These are phyloP conservation scores for Colletotrichum salicis DNA, from an alignment of 2,329 filamentous ascomycete species.

Conservation along the genomic window DNA sequence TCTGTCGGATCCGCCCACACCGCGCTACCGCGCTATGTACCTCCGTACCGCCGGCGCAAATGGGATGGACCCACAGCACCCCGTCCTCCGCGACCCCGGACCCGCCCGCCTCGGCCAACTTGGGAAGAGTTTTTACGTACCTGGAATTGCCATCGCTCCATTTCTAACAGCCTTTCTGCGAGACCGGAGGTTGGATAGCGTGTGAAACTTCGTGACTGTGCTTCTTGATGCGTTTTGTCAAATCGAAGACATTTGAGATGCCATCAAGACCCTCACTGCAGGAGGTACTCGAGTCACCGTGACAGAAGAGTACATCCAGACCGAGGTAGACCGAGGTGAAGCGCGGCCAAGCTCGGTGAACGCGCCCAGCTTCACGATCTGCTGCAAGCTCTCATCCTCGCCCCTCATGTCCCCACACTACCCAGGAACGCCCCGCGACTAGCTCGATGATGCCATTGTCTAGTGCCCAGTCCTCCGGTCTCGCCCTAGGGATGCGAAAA, in stretches of 20 bases:
- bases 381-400: neutral
- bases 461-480: slow-evolving; percentile 18
- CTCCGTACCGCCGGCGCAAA: neutral
- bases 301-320: neutral
- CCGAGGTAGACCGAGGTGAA: slow-evolving; percentile 2
- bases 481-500: slow-evolving; percentile 17
- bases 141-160: slow-evolving; percentile 17
- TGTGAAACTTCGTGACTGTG: neutral
- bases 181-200: slow-evolving; percentile 14
- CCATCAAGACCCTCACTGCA: too few relatives aligned
- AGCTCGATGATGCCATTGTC: slow-evolving; percentile 25
- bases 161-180: neutral
- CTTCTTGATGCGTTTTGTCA: neutral
- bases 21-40: neutral
- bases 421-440: slow-evolving; percentile 22
- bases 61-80: neutral
- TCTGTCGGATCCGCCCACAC: neutral
- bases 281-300: neutral
- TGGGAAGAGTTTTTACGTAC: slow-evolving; percentile 25
- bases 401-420: slow-evolving; percentile 13
- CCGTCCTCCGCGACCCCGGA: slow-evolving; percentile 14
- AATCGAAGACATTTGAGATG: too few relatives aligned
- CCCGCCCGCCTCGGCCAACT: slow-evolving; percentile 16
- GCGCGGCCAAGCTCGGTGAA: neutral
- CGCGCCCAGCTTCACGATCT: neutral